phyloP scores from a whole-genome alignment of 2,329 filamentous ascomycete genomes.

The Alternaria consortialis region DNA sequence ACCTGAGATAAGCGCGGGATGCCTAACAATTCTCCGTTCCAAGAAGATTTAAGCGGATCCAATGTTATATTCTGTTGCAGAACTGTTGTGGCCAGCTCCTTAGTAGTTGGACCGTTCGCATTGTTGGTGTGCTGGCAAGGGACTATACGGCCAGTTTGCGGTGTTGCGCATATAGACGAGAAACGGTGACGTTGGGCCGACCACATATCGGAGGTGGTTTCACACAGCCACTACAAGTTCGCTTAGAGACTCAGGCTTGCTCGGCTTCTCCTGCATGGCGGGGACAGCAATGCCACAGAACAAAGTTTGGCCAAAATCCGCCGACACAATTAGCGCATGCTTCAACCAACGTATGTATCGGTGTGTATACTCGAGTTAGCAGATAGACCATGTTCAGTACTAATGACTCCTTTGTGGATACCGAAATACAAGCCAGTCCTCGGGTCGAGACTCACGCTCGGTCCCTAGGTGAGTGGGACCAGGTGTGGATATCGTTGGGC shows the following conservation, averaged over 20 bases:
- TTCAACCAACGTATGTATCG: slow-evolving; percentile 9
- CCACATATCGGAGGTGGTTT: slow-evolving; percentile 21
- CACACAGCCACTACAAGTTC: slow-evolving; percentile 19
- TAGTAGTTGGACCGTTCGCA: slow-evolving; percentile 1
- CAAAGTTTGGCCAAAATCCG: slow-evolving; percentile 17
- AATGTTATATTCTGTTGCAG: slow-evolving; percentile 1
- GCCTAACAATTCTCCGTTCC: slow-evolving; percentile 1
- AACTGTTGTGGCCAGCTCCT: not conserved
- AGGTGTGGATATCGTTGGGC: slow-evolving; percentile 24
- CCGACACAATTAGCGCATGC: slow-evolving; percentile 9
- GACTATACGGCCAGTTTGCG: slow-evolving; percentile 8
- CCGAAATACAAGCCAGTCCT: slow-evolving; percentile 27
- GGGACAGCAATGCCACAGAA: slow-evolving; percentile 17
- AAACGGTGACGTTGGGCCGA: slow-evolving; percentile 26
- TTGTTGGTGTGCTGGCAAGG: slow-evolving; percentile 7
- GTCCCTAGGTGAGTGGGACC: slow-evolving; percentile 17
- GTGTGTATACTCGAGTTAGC: slow-evolving; percentile 15
- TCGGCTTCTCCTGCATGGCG: slow-evolving; percentile 21
- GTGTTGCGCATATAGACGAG: slow-evolving; percentile 11
- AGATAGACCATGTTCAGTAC: slow-evolving; percentile 4
- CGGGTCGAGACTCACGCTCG: slow-evolving; percentile 23
- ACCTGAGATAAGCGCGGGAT: slow-evolving; percentile 7
- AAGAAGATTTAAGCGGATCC: slow-evolving; percentile 6
- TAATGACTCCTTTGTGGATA: slow-evolving; percentile 10
- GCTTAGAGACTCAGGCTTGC: slow-evolving; percentile 15